A percentile compares a stretch with the other conserved stretches of the same genome.
phyloP scores from a whole-genome alignment of 169 alveolate species.

The Cryptosporidium sp. region DNA sequence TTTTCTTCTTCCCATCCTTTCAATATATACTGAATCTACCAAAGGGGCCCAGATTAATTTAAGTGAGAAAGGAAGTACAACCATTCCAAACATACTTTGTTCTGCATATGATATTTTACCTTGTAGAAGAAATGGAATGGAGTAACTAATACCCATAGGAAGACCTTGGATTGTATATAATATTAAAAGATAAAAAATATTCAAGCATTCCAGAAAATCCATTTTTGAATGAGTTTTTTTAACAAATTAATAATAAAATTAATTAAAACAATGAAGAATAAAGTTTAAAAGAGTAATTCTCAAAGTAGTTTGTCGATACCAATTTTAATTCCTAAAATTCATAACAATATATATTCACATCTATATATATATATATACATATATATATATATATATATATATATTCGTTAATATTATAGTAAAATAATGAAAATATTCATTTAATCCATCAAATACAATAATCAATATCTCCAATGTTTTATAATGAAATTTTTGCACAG shows the following conservation, averaged over 20 bases:
- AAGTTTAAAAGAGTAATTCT: not conserved
- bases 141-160: constrained; percentile 86
- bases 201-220: constrained; percentile 63
- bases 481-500: not conserved
- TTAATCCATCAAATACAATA: not conserved
- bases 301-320: not conserved
- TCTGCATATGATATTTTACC: constrained; percentile 85
- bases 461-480: not conserved
- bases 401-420: too few relatives aligned
- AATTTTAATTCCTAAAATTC: not conserved
- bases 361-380: too few relatives aligned
- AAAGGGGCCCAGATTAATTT: constrained; percentile 95
- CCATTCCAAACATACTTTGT: constrained; percentile 80
- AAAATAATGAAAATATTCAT: not conserved
- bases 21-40: constrained; percentile 87
- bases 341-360: not conserved
- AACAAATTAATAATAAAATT: not conserved
- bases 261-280: not conserved
- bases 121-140: constrained; percentile 85
- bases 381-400: too few relatives aligned
- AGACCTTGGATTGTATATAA: constrained; percentile 83
- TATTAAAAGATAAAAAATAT: constrained; percentile 74
- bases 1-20: constrained; percentile 89
- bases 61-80: constrained; percentile 83
- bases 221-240: not conserved